Evolutionary conservation across 2,329 filamentous ascomycete genomes (phyloP).

Genomic region (Fusarium cyanostomum): DNA sequence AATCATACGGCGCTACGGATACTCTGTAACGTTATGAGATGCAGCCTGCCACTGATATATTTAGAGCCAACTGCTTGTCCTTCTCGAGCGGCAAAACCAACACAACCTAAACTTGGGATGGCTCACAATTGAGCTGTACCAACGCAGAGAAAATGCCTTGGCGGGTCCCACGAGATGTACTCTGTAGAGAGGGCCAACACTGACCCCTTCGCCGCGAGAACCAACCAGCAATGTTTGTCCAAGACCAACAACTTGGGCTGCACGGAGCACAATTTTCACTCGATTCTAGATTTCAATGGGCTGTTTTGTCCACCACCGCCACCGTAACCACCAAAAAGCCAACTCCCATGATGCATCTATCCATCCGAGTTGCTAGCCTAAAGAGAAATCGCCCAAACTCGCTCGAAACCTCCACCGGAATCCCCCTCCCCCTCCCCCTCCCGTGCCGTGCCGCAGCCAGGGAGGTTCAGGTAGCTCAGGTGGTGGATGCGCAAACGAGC

Average conservation of each 20-base stretch:
- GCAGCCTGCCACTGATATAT: too few species aligned
- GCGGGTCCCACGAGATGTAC: not conserved
- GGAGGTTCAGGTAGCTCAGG: not conserved
- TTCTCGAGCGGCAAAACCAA: not conserved
- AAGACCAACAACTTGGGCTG: not conserved
- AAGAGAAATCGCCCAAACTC: not conserved
- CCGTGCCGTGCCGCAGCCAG: constrained; percentile 20
- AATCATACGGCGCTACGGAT: too few species aligned
- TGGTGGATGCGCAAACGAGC: constrained; percentile 15
- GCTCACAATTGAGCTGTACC: not conserved
- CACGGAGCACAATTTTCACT: not conserved
- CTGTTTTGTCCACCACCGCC: not conserved
- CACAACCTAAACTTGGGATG: too few species aligned
- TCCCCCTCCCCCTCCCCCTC: not conserved
- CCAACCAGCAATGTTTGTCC: not conserved
- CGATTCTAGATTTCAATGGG: not conserved
- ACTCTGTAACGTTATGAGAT: too few species aligned
- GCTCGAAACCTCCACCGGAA: not conserved
- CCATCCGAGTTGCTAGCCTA: constrained; percentile 12
- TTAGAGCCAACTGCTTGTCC: not conserved
- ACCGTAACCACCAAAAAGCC: not conserved
- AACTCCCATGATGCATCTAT: not conserved
- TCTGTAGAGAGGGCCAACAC: not conserved
- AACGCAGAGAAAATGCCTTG: not conserved
- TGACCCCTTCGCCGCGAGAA: not conserved